Conservation (phyloP, 805 yeast species). For the Hanseniaspora guilliermondii region DNA sequence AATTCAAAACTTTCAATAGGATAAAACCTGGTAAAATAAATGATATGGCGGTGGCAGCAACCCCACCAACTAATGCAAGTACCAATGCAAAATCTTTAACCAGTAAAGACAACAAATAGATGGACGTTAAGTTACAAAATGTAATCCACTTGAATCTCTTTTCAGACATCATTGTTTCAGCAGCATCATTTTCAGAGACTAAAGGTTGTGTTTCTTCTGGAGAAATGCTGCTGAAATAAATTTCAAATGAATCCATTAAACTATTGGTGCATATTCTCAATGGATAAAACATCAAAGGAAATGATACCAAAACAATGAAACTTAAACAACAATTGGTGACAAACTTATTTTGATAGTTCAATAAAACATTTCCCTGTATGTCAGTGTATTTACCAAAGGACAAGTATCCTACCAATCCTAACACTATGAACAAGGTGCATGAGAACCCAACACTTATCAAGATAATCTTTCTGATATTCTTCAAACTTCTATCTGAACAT, state of each 20-base stretch:
- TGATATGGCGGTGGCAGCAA: conserved; percentile 85
- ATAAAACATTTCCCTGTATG: conserved; percentile 53
- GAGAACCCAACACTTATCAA: conserved; percentile 41
- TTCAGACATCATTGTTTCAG: conserved; percentile 17
- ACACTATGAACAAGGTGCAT: conserved; percentile 43
- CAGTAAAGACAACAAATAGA: conserved; percentile 53
- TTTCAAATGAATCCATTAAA: conserved; percentile 38
- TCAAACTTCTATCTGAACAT: conserved; percentile 40
- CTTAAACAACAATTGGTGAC: conserved; percentile 46
- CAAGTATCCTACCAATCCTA: conserved; percentile 58
- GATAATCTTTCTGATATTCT: conserved; percentile 37
- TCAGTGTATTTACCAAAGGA: conserved; percentile 47
- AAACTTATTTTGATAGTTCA: conserved; percentile 49
- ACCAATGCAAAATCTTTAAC: conserved; percentile 69
- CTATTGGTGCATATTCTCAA: conserved; percentile 63
- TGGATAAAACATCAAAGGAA: conserved; percentile 72
- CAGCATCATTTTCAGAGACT: background rate
- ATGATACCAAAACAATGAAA: conserved; percentile 62
- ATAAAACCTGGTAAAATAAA: conserved; percentile 83
- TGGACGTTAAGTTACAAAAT: conserved; percentile 33
- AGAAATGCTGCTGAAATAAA: background rate
- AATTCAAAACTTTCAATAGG: conserved; percentile 54
- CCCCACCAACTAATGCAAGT: conserved; percentile 79
- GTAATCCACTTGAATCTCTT: conserved; percentile 29
- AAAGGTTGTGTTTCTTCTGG: conserved; percentile 1